Base-by-base conservation (phyloP, 805 yeast species). In the Lachancea kluyveri region DNA sequence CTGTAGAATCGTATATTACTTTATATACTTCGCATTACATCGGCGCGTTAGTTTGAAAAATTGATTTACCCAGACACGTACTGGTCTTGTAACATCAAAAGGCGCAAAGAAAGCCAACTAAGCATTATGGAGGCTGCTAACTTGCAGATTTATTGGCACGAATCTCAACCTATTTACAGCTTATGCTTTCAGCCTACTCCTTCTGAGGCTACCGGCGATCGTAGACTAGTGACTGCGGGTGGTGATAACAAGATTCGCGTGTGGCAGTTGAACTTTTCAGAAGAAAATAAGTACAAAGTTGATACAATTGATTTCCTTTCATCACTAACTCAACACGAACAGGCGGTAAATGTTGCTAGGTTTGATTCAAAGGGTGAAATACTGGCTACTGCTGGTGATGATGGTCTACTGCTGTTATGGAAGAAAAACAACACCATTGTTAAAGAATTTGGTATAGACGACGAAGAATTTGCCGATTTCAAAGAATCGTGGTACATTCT, bases 381-480 rank as follows among this genome's bases (percentile, higher is more conserved):
- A 5, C 62, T 92, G 14, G 97, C 97, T 0, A 72, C 90, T 0
- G 96, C 95, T 0, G 94, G 96, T 3, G 99, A 92, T 52, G 98
- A 92, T 55, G 97, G 98, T 2, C 75, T 80, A 5, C 70, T 92
- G 16, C 65, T 88, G 41, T 58, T 92, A 21, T 92, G 98, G 98
- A 67, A 63, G 24, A 62, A 69, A 13, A 63, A 75, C 14, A 77
- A 74, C 28, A 61, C 62, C 3, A 61, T 76, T 11, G 65, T 72
- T 5, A 65, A 65, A 39, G 84, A 80, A 23, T 76, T 78, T 50
- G 88, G 84, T 2, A 61, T 48, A 10, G 67, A 64, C 11, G 71
- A 62, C 13, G 60, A 59, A 15, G 51, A 42, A 20, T 45, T 39
- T 31, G 79, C 72, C 26, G 83, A 75, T 14, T 48, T 64, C 8